Conservation (phyloP, 257 asterid species). For the Handroanthus guayacan region DNA sequence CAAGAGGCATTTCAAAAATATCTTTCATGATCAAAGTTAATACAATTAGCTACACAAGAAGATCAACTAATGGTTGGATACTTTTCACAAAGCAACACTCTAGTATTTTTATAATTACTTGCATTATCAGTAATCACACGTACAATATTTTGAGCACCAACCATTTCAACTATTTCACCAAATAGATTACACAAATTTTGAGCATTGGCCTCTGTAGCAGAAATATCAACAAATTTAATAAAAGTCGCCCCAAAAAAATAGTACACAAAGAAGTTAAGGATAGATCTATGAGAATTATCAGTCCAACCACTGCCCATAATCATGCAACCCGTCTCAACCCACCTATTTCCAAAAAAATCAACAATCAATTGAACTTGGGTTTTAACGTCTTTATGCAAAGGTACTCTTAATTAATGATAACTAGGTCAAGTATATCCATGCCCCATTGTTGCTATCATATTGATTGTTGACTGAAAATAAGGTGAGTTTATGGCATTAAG, state of each 20-base stretch:
- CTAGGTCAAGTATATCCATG: neutral
- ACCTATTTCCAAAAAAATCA: conserved; percentile 5
- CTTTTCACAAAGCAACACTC: too few species aligned
- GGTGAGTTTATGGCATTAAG: neutral
- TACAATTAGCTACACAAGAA: too few species aligned
- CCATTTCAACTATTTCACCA: neutral
- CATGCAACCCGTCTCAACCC: neutral
- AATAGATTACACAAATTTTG: conserved; percentile 6
- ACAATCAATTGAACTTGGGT: neutral
- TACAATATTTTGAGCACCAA: neutral
- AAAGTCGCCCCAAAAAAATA: too few species aligned
- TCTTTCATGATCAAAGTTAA: too few species aligned
- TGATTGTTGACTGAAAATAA: neutral
- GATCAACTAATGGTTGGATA: too few species aligned
- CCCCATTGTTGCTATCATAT: neutral
- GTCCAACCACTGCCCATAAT: neutral
- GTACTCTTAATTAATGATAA: conserved; percentile 5
- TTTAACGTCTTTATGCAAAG: conserved; percentile 5
- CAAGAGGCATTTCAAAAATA: too few species aligned
- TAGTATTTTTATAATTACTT: neutral
- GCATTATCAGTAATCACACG: conserved; percentile 5
- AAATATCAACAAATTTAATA: neutral
- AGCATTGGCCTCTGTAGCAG: neutral
- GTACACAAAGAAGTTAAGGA: conserved; percentile 17
- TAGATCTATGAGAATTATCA: neutral